phyloP scores from a whole-genome alignment of 225 moss, liverwort and hornwort species.

The Straminergon stramineum region DNA sequence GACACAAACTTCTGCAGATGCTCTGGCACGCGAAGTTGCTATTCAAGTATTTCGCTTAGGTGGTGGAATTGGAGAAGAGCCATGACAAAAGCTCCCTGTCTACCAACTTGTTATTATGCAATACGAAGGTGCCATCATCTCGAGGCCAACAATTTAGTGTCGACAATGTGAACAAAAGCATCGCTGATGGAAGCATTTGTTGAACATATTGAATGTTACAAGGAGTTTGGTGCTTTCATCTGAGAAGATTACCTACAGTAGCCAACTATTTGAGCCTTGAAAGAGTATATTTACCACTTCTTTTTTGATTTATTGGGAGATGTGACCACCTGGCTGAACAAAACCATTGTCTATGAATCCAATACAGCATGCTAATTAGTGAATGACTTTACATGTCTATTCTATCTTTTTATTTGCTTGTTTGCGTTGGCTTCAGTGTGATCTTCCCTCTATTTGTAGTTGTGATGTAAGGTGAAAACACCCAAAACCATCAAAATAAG shows the following conservation, averaged over 20 bases:
- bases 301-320: neutral
- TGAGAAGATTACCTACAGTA: neutral
- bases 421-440: neutral
- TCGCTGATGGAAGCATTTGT: neutral
- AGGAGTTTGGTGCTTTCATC: neutral
- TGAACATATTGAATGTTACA: neutral
- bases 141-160: neutral
- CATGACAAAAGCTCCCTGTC: neutral
- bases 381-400: neutral
- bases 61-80: conserved; percentile 54
- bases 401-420: neutral
- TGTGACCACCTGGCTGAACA: neutral
- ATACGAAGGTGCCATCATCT: neutral
- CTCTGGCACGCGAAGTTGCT: conserved; percentile 62
- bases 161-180: neutral
- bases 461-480: neutral
- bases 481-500: neutral
- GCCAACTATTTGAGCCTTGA: neutral
- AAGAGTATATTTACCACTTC: neutral
- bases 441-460: neutral
- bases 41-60: conserved; percentile 55
- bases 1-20: conserved; percentile 62
- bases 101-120: neutral
- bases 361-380: neutral
- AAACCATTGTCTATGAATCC: neutral